These are phyloP conservation scores for Camellia sinensis DNA, from an alignment of 148 eudicot species.

Conservation along the genomic window DNA sequence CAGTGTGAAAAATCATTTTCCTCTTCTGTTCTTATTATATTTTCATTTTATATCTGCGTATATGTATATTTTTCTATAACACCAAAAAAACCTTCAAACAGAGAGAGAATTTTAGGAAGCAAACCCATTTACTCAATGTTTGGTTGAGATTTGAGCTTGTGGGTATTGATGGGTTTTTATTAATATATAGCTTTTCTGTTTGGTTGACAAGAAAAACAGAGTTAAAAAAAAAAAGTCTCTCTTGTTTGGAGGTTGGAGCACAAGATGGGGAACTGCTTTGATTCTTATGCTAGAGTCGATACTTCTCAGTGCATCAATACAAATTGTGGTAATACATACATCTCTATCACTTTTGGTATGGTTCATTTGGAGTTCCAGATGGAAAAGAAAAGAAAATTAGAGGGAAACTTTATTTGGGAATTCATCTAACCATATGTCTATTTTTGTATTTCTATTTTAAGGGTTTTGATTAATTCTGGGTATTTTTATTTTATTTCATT, in stretches of 20 bases:
- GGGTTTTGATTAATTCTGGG: slow-evolving; percentile 4
- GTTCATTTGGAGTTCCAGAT: not conserved
- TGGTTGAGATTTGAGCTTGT: not conserved
- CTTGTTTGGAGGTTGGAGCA: slow-evolving; percentile 11
- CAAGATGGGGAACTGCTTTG: slow-evolving; percentile 75
- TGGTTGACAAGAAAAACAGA: not conserved
- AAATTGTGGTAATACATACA: slow-evolving; percentile 42
- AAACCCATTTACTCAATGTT: not conserved
- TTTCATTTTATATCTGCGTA: not conserved
- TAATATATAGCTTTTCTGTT: not conserved
- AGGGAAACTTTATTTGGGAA: not conserved
- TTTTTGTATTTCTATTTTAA: not conserved
- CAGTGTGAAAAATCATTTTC: not conserved
- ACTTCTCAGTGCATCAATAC: slow-evolving; percentile 44
- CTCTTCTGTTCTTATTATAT: too few species aligned
- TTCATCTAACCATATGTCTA: not conserved
- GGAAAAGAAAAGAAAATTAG: too few species aligned
- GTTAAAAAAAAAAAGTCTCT: not conserved
- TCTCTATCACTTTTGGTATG: not conserved
- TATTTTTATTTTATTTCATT: not conserved
- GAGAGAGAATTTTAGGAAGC: not conserved
- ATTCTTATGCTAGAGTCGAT: slow-evolving; percentile 77
- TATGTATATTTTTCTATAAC: too few species aligned
- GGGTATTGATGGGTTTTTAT: not conserved
- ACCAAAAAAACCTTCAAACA: not conserved